phyloP scores from a whole-genome alignment of 2,329 filamentous ascomycete species.

The Penicillium freii region DNA sequence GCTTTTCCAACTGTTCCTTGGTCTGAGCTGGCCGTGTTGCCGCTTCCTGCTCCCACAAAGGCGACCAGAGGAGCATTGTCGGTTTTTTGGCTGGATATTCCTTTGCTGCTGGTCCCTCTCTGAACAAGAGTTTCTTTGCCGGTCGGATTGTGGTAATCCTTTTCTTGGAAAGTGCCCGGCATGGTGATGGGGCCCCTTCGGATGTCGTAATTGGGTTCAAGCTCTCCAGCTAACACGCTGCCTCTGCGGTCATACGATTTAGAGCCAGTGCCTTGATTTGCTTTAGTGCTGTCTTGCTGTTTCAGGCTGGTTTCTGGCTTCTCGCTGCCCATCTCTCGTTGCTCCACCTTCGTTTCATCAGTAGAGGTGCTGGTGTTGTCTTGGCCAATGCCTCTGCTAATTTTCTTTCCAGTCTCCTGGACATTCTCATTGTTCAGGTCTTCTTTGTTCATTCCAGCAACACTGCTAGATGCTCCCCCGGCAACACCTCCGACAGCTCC shows the following conservation, averaged over 20 bases:
- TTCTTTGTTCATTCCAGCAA: conserved; percentile 10
- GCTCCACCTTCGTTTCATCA: background rate
- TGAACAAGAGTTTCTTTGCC: conserved; percentile 1
- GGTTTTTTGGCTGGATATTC: background rate
- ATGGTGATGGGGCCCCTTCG: conserved; percentile 20
- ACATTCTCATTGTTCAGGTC: conserved; percentile 8
- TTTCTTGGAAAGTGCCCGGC: conserved; percentile 9
- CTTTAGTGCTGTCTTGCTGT: background rate
- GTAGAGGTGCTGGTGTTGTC: background rate
- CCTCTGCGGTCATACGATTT: background rate
- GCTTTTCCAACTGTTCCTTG: background rate
- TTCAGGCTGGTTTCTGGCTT: background rate
- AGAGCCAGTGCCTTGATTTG: background rate
- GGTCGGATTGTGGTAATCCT: conserved; percentile 3
- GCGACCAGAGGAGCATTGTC: background rate
- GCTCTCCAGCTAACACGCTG: conserved; percentile 5
- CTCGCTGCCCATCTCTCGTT: background rate
- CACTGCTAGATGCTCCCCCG: conserved; percentile 2
- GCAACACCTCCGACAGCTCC: background rate
- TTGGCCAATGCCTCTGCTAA: background rate
- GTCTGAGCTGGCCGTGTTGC: background rate
- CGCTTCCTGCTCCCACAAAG: background rate
- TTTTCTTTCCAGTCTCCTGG: conserved; percentile 6
- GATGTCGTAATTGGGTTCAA: conserved; percentile 21
- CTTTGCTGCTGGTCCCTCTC: conserved; percentile 7